Evolutionary conservation across 1,284 basidiomycete species (phyloP), one percentile per base, ranked within the genome.

Genomic region (Pyrrhoderma noxium): DNA sequence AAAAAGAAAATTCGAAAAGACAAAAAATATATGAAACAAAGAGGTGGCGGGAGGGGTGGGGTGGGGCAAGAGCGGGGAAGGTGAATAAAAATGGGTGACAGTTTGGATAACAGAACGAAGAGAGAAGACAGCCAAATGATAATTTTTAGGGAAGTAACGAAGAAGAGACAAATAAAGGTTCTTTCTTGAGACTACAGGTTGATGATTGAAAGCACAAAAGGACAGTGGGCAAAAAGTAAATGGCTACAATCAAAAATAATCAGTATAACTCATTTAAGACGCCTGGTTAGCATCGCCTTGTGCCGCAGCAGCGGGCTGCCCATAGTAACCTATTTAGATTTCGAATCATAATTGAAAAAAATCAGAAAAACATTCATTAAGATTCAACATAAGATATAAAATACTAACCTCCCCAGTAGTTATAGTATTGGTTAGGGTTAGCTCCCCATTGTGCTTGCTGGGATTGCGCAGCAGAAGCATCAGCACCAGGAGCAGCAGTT

Each of bases 401-500:
- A 14, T 7, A 70, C 83, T 64, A 53, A 87, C 85, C 85, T 63
- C 87, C 83, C 87, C 87, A 89, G 63, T 89, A 89, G 62, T 85
- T 84, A 66, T 89, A 89, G 66, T 89, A 89, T 52, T 78, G 77
- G 61, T 70, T 83, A 49, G 86, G 82, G 63, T 89, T 86, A 27
- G 74, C 71, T 45, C 73, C 75, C 86, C 86, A 88, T 59, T 87
- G 83, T 47, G 76, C 81, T 63, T 84, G 82, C 38, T 53, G 53
- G 27, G 54, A 53, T 52, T 57, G 55, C 35, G 74, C 78, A 59
- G 75, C 77, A 35, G 72, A 75, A 13, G 65, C 70, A 60, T 71
- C 75, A 42, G 72, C 70, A 62, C 84, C 83, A 34, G 75, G 73
- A 56, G 72, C 75, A 61, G 77, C 72, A 55, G 76, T 73, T 57